These are phyloP conservation scores for Stephania cephalantha DNA, from an alignment of 164 flowering plant species.

Conservation along the genomic window DNA sequence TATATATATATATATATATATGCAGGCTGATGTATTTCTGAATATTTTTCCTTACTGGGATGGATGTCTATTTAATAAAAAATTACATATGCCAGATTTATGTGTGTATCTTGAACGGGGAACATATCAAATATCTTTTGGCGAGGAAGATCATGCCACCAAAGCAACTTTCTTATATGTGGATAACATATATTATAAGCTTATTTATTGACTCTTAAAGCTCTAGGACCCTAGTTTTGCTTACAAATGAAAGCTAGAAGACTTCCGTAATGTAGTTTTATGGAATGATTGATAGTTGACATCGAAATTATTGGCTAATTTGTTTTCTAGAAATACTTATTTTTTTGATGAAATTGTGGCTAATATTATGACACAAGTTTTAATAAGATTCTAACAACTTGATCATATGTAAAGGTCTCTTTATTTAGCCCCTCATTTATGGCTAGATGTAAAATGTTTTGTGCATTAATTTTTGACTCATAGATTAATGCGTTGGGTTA, in stretches of 20 bases:
- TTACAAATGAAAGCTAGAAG: background rate
- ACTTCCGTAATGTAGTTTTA: background rate
- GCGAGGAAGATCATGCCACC: background rate
- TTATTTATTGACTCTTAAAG: background rate
- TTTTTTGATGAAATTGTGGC: too few species aligned
- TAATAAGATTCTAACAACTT: too few species aligned
- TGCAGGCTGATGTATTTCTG: too few species aligned
- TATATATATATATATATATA: too few species aligned
- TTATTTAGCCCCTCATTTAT: too few species aligned
- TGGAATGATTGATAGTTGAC: background rate
- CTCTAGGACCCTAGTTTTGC: background rate
- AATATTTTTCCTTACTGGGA: too few species aligned
- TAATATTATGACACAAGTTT: too few species aligned
- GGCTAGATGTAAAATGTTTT: too few species aligned
- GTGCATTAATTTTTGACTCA: too few species aligned
- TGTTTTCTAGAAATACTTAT: background rate
- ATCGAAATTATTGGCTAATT: background rate
- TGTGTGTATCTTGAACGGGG: background rate
- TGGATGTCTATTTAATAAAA: too few species aligned
- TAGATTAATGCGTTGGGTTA: too few species aligned
- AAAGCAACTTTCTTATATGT: background rate
- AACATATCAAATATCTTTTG: background rate
- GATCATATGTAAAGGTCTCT: too few species aligned
- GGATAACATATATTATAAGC: background rate
- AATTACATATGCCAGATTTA: background rate